Base-by-base conservation (phyloP, 768 basidiomycete species). In the Mycena polygramma region DNA sequence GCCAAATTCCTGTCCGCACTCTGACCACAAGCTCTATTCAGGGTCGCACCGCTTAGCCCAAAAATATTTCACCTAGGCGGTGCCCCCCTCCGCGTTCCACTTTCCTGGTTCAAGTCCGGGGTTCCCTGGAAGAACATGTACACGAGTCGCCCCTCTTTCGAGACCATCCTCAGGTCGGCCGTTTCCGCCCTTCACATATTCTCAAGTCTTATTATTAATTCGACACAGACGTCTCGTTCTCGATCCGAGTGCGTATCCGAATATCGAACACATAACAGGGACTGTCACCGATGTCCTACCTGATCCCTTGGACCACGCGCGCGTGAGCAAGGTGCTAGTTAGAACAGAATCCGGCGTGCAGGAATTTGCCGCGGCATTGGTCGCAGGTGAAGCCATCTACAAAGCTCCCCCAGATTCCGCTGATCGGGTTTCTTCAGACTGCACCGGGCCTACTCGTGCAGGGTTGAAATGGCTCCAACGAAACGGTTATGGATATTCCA, bases 391-490 rank as follows among this genome's bases (percentile, higher is more conserved):
- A 46, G 22, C 48, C 20, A 8, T 45, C 35, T 19, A 22, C 24
- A 30, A 2, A 36, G 24, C 7, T 39, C 36, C n/a, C 9, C 4
- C 4, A 26, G 53, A 17, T 43, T 17, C 4, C 24, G 59, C 13
- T 53, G 15, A 26, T 41, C n/a, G 14, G n/a, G 10, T 48, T 0
- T 41, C 2, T 53, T 30, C 30, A 81, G 81, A 82, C 67, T 80
- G 79, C 60, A 79, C 80, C 0, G 81, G 81, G 1, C 67, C 75
- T n/a, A 63, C 77, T 2, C 69, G 74, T 24, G 75, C 75, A 19
- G 79, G 78, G 15, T 14, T 75, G 0, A 78, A 75, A 41, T 79
- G 77, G 77, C 67, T 82, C 11, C 57, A 68, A 35, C 69, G 65
- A 30, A 67, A 73, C 6, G 71, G 73, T 19, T 79, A 75, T 60